Evolutionary conservation across 306 rosid genomes (phyloP).

Genomic region (Prunus davidiana): DNA sequence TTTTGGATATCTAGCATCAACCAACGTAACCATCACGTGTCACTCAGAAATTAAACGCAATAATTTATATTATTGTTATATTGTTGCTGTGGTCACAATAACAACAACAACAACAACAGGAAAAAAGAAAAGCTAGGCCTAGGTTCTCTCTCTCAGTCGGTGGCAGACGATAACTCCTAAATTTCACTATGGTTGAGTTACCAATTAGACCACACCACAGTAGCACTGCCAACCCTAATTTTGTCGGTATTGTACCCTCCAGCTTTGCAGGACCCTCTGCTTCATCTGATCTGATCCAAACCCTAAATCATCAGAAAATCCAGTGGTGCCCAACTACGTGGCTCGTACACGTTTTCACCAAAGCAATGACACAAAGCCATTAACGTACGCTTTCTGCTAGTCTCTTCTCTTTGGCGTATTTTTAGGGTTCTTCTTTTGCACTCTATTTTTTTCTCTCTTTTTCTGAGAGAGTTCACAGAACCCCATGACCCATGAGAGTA

Average conservation of each 20-base stretch:
- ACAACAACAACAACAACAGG: neutral
- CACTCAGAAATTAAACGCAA: neutral
- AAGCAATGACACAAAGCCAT: neutral
- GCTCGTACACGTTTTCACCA: neutral
- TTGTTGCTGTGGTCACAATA: neutral
- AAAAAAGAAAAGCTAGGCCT: neutral
- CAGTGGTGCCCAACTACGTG: neutral
- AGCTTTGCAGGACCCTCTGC: neutral
- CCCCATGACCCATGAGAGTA: conserved; percentile 10
- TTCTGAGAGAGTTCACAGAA: neutral
- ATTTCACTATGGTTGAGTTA: neutral
- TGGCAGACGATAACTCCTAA: neutral
- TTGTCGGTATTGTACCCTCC: conserved; percentile 20
- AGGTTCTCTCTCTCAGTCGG: neutral
- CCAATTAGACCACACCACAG: neutral
- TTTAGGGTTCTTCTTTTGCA: conserved; percentile 11
- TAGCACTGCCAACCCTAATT: neutral
- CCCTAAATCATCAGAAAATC: neutral
- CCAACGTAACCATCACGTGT: conserved; percentile 2
- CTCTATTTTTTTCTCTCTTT: neutral
- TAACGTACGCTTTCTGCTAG: conserved; percentile 1
- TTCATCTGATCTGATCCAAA: neutral
- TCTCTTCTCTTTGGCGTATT: neutral
- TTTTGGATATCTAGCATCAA: neutral
- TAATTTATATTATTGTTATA: too few species aligned